A percentile compares a stretch with the other conserved stretches of the same genome.
phyloP scores from a whole-genome alignment of 2,329 filamentous ascomycete genomes.

The Gnomoniopsis smithogilvyi region DNA sequence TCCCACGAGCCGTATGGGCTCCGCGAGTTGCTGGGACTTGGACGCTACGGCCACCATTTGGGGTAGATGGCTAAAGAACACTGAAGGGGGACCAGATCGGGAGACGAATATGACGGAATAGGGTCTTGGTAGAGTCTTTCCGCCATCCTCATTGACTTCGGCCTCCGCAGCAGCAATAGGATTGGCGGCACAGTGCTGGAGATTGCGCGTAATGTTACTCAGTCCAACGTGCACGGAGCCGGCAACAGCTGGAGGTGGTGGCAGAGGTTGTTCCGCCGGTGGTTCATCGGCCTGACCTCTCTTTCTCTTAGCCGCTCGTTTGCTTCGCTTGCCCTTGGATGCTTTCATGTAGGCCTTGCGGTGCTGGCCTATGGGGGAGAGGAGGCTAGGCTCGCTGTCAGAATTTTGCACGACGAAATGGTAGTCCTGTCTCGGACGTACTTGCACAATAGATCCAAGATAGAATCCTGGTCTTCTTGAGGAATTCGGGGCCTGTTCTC shows the following conservation, averaged over 20 bases:
- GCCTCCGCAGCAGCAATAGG: not conserved
- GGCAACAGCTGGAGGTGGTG: conserved; percentile 50
- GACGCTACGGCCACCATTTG: conserved; percentile 46
- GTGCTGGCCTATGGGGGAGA: conserved; percentile 62
- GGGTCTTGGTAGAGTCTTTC: conserved; percentile 1
- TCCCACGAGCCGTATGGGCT: conserved; percentile 55
- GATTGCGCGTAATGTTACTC: conserved; percentile 56
- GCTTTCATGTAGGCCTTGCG: conserved; percentile 49
- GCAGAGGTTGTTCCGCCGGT: conserved; percentile 17
- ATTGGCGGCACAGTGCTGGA: conserved; percentile 43
- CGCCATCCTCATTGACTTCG: not conserved
- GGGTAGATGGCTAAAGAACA: conserved; percentile 58
- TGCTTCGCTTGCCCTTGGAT: conserved; percentile 60
- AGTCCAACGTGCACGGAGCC: conserved; percentile 62
- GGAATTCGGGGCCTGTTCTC: conserved; percentile 56
- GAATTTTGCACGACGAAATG: not conserved
- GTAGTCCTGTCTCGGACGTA: conserved; percentile 34
- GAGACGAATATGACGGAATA: conserved; percentile 58
- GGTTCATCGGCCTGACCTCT: conserved; percentile 25
- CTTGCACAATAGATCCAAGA: conserved; percentile 66
- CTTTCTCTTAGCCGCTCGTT: conserved; percentile 40
- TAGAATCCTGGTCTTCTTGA: conserved; percentile 56
- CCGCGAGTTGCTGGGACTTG: conserved; percentile 31
- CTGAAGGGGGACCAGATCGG: conserved; percentile 53
- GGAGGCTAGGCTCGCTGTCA: conserved; percentile 42